These are phyloP conservation scores for Xylaria sp. DNA, from an alignment of 2,329 filamentous ascomycete genomes.

Conservation along the genomic window DNA sequence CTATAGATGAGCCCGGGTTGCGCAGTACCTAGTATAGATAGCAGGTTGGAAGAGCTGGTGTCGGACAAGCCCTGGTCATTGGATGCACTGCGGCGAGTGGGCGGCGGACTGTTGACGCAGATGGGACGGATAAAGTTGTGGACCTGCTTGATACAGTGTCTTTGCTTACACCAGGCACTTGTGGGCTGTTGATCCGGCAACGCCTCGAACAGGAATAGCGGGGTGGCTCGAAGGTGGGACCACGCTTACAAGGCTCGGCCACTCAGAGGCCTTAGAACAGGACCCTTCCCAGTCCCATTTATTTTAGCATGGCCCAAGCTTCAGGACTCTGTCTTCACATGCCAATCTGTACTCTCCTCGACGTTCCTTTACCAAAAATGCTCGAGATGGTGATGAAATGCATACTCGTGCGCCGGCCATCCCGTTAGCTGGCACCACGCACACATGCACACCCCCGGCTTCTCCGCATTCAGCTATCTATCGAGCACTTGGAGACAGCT, in stretches of 20 bases:
- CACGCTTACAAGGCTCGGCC: not conserved
- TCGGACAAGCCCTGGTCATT: not conserved
- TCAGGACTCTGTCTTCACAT: conserved; percentile 27
- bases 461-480: not conserved
- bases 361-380: too few species aligned
- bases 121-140: conserved; percentile 15
- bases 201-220: conserved; percentile 12
- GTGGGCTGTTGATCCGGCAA: conserved; percentile 32
- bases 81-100: conserved; percentile 9
- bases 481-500: conserved; percentile 8
- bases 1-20: too few species aligned
- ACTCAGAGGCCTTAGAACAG: not conserved
- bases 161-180: conserved; percentile 15
- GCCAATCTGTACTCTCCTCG: conserved; percentile 3
- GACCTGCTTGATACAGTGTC: conserved; percentile 17
- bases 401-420: conserved; percentile 14
- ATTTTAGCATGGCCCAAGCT: conserved; percentile 24
- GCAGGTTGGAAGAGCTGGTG: not conserved
- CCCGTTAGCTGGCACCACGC: not conserved
- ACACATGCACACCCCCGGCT: not conserved
- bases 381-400: conserved; percentile 28
- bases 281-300: not conserved
- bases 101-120: conserved; percentile 16
- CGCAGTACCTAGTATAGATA: too few species aligned
- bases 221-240: not conserved